Evolutionary conservation across 2,329 filamentous ascomycete genomes (phyloP).

Genomic region (Orbilia javanica): DNA sequence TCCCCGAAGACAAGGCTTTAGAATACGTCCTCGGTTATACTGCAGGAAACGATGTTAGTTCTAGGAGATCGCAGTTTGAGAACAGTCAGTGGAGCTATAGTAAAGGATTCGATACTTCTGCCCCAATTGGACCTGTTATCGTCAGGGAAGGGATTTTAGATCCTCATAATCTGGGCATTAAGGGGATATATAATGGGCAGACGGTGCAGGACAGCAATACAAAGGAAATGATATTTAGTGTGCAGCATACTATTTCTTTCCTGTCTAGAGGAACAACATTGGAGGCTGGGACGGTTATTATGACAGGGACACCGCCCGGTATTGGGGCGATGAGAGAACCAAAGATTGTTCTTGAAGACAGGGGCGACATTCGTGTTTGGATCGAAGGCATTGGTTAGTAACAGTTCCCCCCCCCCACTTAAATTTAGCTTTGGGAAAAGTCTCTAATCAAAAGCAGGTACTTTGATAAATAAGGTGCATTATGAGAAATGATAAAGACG

Average conservation of each 20-base stretch:
- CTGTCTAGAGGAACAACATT: conserved; percentile 74
- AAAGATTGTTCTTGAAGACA: conserved; percentile 76
- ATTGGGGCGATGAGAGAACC: conserved; percentile 78
- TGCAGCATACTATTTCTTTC: conserved; percentile 73
- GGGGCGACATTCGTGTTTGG: conserved; percentile 77
- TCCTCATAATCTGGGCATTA: conserved; percentile 69
- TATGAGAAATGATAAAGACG: conserved; percentile 38
- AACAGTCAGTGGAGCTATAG: conserved; percentile 77
- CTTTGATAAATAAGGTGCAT: conserved; percentile 48
- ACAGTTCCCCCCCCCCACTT: conserved; percentile 64
- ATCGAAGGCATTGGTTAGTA: conserved; percentile 73
- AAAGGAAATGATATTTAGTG: conserved; percentile 74
- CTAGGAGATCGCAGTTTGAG: conserved; percentile 78
- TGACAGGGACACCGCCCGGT: conserved; percentile 77
- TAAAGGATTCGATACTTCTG: conserved; percentile 82
- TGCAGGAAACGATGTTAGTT: conserved; percentile 81
- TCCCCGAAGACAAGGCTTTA: conserved; percentile 76
- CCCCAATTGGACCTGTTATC: conserved; percentile 79
- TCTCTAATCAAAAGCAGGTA: conserved; percentile 42
- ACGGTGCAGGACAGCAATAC: conserved; percentile 68
- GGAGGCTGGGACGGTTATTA: conserved; percentile 75
- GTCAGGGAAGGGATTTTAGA: conserved; percentile 72
- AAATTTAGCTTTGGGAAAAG: conserved; percentile 63
- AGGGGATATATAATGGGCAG: conserved; percentile 73
- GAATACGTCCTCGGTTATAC: conserved; percentile 80